phyloP scores from a whole-genome alignment of 1,284 basidiomycete genomes.

The Ceratobasidium sp. region DNA sequence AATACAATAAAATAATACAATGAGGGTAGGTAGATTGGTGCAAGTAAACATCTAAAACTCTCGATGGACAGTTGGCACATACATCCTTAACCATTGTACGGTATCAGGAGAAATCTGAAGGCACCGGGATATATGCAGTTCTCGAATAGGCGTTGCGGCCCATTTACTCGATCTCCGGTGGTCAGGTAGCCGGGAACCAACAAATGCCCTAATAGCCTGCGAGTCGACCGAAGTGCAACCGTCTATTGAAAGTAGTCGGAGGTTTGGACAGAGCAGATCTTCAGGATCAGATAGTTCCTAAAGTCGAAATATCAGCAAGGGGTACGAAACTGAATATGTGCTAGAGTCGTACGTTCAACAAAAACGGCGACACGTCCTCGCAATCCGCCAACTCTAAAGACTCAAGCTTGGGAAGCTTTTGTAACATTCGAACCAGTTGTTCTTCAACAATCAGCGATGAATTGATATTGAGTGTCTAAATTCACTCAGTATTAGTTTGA shows the following conservation, averaged over 20 bases:
- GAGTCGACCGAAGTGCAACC: constrained; percentile 31
- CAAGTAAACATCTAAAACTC: constrained; percentile 3
- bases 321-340: neutral
- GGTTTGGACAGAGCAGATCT: constrained; percentile 29
- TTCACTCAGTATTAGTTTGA: neutral
- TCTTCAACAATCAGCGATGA: constrained; percentile 24
- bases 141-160: constrained; percentile 3
- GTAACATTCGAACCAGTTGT: constrained; percentile 13
- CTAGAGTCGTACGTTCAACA: constrained; percentile 15
- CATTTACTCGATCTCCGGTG: neutral
- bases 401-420: constrained; percentile 7
- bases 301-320: neutral
- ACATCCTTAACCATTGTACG: constrained; percentile 24
- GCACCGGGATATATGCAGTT: constrained; percentile 26
- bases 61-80: constrained; percentile 8
- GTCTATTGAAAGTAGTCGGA: constrained; percentile 14
- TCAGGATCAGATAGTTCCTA: constrained; percentile 30
- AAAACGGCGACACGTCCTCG: constrained; percentile 24
- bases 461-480: constrained; percentile 9
- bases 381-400: constrained; percentile 24
- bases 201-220: constrained; percentile 5
- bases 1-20: neutral
- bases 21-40: neutral
- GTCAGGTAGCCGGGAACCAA: constrained; percentile 2
- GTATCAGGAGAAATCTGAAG: constrained; percentile 17